Evolutionary conservation across 2,329 filamentous ascomycete species (phyloP).

Genomic region (Colletotrichum plurivorum): DNA sequence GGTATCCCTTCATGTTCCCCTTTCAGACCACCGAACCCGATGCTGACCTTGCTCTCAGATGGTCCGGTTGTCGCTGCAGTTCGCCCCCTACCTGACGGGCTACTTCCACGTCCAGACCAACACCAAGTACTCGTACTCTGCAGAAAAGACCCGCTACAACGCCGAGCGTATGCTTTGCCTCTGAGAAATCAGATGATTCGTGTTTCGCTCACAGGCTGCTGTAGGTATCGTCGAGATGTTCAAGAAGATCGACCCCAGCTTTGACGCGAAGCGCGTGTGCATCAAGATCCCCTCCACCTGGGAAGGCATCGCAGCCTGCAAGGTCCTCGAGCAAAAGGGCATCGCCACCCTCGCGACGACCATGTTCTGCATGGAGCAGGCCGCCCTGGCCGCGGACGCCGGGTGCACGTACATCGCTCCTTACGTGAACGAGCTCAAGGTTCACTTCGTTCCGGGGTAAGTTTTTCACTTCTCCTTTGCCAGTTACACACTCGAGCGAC

Average conservation of each 20-base stretch:
- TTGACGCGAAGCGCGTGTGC: slow-evolving; percentile 66
- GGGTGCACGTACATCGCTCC: slow-evolving; percentile 75
- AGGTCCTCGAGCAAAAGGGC: slow-evolving; percentile 64
- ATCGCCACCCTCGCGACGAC: slow-evolving; percentile 75
- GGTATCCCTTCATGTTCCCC: slow-evolving; percentile 49
- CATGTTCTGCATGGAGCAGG: slow-evolving; percentile 74
- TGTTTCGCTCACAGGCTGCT: neutral
- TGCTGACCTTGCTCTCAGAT: slow-evolving; percentile 56
- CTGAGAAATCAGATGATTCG: neutral
- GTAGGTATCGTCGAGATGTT: slow-evolving; percentile 66
- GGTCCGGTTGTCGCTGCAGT: slow-evolving; percentile 67
- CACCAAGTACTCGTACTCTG: slow-evolving; percentile 67
- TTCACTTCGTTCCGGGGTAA: slow-evolving; percentile 70
- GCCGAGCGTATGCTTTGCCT: slow-evolving; percentile 60
- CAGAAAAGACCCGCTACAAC: slow-evolving; percentile 63
- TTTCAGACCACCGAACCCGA: neutral
- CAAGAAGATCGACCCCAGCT: slow-evolving; percentile 56
- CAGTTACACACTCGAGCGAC: too few species aligned
- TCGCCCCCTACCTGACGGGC: slow-evolving; percentile 64
- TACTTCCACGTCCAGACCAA: slow-evolving; percentile 73
- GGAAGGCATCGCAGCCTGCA: slow-evolving; percentile 74
- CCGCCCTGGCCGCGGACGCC: slow-evolving; percentile 68
- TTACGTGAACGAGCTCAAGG: slow-evolving; percentile 76
- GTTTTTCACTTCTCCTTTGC: too few species aligned
- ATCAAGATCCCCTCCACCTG: slow-evolving; percentile 76